A percentile compares a stretch with the other conserved stretches of the same genome.
Conservation (phyloP, 2,329 filamentous ascomycete genomes). For the Coniochaeta prunicola region DNA sequence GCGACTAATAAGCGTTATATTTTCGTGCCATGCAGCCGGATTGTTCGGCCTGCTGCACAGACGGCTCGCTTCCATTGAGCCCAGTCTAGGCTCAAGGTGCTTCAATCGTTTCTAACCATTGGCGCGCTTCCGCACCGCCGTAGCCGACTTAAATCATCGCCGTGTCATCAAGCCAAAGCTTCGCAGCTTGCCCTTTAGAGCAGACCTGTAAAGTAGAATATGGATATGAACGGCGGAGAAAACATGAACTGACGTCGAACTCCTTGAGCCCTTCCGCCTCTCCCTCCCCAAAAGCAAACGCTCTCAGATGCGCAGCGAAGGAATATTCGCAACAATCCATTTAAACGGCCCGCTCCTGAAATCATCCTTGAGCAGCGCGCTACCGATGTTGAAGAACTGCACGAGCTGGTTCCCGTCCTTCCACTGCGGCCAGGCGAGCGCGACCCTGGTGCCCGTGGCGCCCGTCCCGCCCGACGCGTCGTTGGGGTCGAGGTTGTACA, state of each 20-base stretch:
- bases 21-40: not conserved
- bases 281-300: not conserved
- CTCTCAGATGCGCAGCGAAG: not conserved
- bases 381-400: slow-evolving; percentile 28
- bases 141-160: not conserved
- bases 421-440: slow-evolving; percentile 35
- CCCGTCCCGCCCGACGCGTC: slow-evolving; percentile 18
- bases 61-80: not conserved
- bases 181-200: too few species aligned
- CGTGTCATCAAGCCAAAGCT: too few species aligned
- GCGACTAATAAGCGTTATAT: not conserved
- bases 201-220: too few species aligned
- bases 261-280: not conserved
- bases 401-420: slow-evolving; percentile 37
- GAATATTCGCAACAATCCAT: slow-evolving; percentile 15
- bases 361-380: slow-evolving; percentile 16
- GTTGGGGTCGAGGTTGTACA: slow-evolving; percentile 67
- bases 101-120: too few species aligned
- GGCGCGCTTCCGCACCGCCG: too few species aligned
- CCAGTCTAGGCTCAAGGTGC: not conserved
- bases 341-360: slow-evolving; percentile 17
- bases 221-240: too few species aligned
- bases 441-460: slow-evolving; percentile 24
- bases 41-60: not conserved
- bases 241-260: not conserved